These are phyloP conservation scores for Grosmannia serpens DNA, from an alignment of 2,329 filamentous ascomycete genomes.

Conservation along the genomic window DNA sequence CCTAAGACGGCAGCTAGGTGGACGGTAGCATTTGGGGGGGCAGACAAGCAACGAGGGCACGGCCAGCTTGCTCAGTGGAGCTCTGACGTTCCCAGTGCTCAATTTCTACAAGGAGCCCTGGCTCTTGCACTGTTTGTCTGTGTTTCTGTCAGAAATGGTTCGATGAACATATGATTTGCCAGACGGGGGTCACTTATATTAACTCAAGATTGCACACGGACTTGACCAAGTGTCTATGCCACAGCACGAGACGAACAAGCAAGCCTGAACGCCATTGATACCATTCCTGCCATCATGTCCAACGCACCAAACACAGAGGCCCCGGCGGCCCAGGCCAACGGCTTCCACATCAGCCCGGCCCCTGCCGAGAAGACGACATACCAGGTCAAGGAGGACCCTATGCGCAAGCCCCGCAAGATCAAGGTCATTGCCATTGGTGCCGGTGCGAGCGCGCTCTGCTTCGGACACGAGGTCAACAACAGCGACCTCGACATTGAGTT, in stretches of 20 bases:
- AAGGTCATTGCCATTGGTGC: conserved; percentile 6
- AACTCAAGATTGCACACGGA: neutral
- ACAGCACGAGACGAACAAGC: neutral
- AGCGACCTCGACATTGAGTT: conserved; percentile 13
- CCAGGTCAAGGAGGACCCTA: conserved; percentile 1
- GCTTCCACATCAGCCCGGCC: conserved; percentile 4
- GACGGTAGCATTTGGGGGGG: neutral
- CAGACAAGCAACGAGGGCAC: neutral
- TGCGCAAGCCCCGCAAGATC: conserved; percentile 5
- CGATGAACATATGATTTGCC: neutral
- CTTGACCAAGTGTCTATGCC: neutral
- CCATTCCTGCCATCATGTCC: neutral
- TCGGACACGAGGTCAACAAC: conserved; percentile 3
- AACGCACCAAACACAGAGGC: neutral
- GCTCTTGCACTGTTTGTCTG: neutral
- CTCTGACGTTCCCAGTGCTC: neutral
- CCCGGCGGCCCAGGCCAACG: neutral
- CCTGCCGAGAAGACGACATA: neutral
- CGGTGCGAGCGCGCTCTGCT: conserved; percentile 2
- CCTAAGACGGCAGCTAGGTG: neutral
- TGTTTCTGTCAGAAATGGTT: neutral
- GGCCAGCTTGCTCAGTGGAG: neutral
- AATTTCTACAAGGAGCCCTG: neutral
- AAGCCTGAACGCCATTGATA: neutral
- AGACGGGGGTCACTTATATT: neutral